Evolutionary conservation across 176 grass and related monocot species (phyloP).

Genomic region (Avena eriantha): DNA sequence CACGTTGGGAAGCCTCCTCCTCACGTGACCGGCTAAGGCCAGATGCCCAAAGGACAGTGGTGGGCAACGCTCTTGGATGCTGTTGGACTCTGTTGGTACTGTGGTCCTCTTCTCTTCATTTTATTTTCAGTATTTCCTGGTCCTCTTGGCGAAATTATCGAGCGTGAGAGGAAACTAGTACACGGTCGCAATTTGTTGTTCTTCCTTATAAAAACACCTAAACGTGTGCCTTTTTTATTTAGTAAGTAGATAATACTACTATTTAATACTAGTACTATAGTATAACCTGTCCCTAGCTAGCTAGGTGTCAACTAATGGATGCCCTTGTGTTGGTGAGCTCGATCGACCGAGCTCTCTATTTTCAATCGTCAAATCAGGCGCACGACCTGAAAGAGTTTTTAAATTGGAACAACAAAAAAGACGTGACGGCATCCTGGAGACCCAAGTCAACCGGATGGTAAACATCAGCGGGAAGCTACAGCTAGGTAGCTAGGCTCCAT

Average conservation of each 20-base stretch:
- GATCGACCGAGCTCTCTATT: background rate
- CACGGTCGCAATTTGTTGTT: background rate
- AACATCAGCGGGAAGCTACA: slow-evolving; percentile 18
- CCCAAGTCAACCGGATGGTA: slow-evolving; percentile 30
- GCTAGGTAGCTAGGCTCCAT: background rate
- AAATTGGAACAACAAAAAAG: background rate
- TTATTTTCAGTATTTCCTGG: background rate
- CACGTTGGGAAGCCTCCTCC: slow-evolving; percentile 43
- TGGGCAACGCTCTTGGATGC: slow-evolving; percentile 56
- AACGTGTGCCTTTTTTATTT: background rate
- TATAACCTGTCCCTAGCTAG: background rate
- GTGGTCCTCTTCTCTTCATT: slow-evolving; percentile 36
- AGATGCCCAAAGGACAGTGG: slow-evolving; percentile 42
- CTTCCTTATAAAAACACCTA: background rate
- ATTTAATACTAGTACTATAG: background rate
- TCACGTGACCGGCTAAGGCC: slow-evolving; percentile 43
- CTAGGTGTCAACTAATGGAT: background rate
- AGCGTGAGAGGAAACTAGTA: background rate
- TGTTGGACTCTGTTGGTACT: slow-evolving; percentile 11
- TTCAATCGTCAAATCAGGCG: background rate
- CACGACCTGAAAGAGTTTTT: slow-evolving; percentile 15
- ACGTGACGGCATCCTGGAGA: slow-evolving; percentile 36
- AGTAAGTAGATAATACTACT: background rate
- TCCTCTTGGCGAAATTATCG: slow-evolving; percentile 7
- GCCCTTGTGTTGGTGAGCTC: background rate